Evolutionary conservation across 1,284 basidiomycete species (phyloP), one percentile per base, ranked within the genome.

Genomic region (Rugosomyces carneus): DNA sequence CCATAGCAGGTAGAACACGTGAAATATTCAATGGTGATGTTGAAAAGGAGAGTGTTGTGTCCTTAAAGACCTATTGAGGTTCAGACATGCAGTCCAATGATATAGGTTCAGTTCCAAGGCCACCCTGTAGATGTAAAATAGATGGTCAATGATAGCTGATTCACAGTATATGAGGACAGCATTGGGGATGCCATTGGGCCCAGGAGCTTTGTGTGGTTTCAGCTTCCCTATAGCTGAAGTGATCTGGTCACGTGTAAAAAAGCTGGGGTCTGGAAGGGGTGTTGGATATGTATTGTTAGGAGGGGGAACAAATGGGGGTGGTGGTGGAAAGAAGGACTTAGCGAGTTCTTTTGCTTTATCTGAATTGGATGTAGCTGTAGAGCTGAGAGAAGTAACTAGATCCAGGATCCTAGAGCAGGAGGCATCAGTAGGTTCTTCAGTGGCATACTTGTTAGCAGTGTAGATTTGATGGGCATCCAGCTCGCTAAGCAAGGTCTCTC

Each of bases 181-280:
- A 40, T 63, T 64, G 5, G 59, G 55, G 11, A 62, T 57, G 2
- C 52, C 48, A 26, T 58, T 53, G 0, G 50, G 50, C 0, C 59
- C 54, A 0, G 57, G 53, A 0, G 57, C 61, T 42, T 64, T 64
- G 54, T 57, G 45, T 2, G 50, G 52, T 26, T 48, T 45, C 36
- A 61, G 34, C 18, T 42, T 45, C 21, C 42, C 1, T 27, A 62
- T 52, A 21, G 52, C 29, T 1, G 40, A 2, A 40, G 50, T 15
- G n/a, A 72, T 47, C 5, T 26, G 7, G 21, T n/a, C n/a, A 6
- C 29, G 16, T 18, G 32, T 19, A 20, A 40, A 40, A 2, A 7
- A 10, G 7, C 6, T 8, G 19, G 16, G 34, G 5, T 10, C 35
- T 6, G 26, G 32, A 6, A 34, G 29, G 16, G 40, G 45, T 1